A percentile compares a stretch with the other conserved stretches of the same genome.
Evolutionary conservation across 2,329 filamentous ascomycete genomes (phyloP).

Genomic region (Penicillium sp.): DNA sequence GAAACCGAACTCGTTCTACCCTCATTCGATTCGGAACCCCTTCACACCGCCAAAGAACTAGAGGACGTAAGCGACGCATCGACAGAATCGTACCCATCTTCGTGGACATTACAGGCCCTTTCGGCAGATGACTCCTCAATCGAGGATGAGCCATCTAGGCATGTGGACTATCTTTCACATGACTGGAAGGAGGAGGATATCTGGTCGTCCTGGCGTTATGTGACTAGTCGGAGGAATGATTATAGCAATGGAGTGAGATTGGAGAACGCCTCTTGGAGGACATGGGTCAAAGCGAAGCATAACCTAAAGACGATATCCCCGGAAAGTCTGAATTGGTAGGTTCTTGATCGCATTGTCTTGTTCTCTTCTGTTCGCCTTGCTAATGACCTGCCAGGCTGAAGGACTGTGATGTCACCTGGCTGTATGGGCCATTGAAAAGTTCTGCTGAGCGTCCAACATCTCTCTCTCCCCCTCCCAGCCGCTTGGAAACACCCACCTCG

Average conservation of each 20-base stretch:
- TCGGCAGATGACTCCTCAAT: constrained; percentile 80
- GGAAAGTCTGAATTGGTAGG: constrained; percentile 89
- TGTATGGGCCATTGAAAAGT: constrained; percentile 88
- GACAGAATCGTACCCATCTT: constrained; percentile 46
- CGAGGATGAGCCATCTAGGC: constrained; percentile 71
- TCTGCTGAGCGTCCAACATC: constrained; percentile 47
- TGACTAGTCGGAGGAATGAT: constrained; percentile 73
- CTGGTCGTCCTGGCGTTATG: constrained; percentile 95
- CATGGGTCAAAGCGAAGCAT: constrained; percentile 92
- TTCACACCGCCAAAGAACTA: constrained; percentile 47
- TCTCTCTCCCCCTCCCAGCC: constrained; percentile 51
- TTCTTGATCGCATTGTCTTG: constrained; percentile 16
- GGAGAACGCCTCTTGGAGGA: constrained; percentile 96
- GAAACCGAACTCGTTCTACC: constrained; percentile 46
- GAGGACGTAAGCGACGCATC: constrained; percentile 25
- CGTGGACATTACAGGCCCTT: constrained; percentile 59
- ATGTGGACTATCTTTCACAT: constrained; percentile 94
- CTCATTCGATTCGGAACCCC: constrained; percentile 40
- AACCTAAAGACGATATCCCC: constrained; percentile 83
- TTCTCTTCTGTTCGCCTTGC: constrained; percentile 7
- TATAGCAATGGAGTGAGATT: constrained; percentile 79
- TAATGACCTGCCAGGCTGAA: constrained; percentile 69
- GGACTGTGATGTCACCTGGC: constrained; percentile 95
- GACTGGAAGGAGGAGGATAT: constrained; percentile 95
- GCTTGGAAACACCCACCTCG: constrained; percentile 62